Percentiles rank a stretch among this genome's conserved stretches.
phyloP scores from a whole-genome alignment of 1,284 basidiomycete species.

The Apiotrichum veenhuisii region DNA sequence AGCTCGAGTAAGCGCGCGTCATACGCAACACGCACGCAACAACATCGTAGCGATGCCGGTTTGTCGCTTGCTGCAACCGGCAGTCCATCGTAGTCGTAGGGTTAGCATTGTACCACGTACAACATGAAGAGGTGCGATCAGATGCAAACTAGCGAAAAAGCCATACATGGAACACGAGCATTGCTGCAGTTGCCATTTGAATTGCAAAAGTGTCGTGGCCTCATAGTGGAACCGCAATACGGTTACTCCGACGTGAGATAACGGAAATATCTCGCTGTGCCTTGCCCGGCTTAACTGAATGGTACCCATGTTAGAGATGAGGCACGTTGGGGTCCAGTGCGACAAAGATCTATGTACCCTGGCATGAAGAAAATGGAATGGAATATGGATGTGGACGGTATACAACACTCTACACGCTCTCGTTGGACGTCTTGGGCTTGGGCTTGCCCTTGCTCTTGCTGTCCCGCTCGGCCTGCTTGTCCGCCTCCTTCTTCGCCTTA shows the following conservation, averaged over 20 bases:
- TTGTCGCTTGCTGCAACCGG: neutral
- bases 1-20: conserved; percentile 49
- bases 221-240: neutral
- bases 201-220: neutral
- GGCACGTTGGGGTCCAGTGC: too few species aligned
- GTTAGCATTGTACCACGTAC: conserved; percentile 15
- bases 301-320: too few species aligned
- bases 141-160: neutral
- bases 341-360: too few species aligned
- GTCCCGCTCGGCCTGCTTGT: conserved; percentile 11
- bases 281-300: too few species aligned
- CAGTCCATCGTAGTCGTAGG: conserved; percentile 4
- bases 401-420: conserved; percentile 5
- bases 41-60: neutral
- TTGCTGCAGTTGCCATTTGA: neutral
- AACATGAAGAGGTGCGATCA: conserved; percentile 12
- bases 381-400: neutral
- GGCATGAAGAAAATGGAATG: neutral
- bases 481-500: conserved; percentile 21
- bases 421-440: neutral
- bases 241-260: neutral
- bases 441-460: conserved; percentile 17
- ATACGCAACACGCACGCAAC: too few species aligned
- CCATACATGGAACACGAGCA: neutral
- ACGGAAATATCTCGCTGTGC: neutral